Evolutionary conservation across 2,329 filamentous ascomycete species (phyloP).

Genomic region (Alternaria gansuensis): DNA sequence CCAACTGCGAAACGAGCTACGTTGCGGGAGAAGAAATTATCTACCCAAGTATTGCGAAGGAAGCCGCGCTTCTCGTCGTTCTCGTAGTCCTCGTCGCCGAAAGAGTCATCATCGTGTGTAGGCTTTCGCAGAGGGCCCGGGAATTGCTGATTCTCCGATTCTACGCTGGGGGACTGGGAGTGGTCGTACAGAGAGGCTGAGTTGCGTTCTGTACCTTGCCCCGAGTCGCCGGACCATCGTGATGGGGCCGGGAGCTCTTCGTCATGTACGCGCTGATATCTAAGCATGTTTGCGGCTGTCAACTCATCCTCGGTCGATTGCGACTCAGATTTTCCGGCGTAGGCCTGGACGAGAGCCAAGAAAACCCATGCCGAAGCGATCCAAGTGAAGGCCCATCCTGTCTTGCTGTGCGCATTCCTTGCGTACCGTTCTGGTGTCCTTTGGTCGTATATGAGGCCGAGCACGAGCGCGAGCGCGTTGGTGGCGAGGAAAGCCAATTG

Average conservation of each 20-base stretch:
- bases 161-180: conserved; percentile 68
- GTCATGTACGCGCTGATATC: conserved; percentile 52
- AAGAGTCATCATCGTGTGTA: conserved; percentile 58
- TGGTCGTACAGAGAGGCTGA: conserved; percentile 72
- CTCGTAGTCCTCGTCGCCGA: conserved; percentile 55
- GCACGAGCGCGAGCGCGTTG: conserved; percentile 54
- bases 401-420: conserved; percentile 85
- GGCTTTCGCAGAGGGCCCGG: conserved; percentile 50
- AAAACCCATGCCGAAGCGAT: conserved; percentile 74
- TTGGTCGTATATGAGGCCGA: conserved; percentile 70
- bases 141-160: conserved; percentile 54
- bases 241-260: conserved; percentile 35
- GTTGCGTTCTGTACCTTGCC: conserved; percentile 74
- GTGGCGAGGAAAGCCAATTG: conserved; percentile 66
- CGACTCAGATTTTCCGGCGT: conserved; percentile 60
- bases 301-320: conserved; percentile 30
- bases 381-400: conserved; percentile 85
- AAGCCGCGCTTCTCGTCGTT: conserved; percentile 58
- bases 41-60: conserved; percentile 58
- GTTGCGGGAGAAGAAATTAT: conserved; percentile 63
- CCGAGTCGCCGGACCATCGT: conserved; percentile 57
- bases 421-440: conserved; percentile 86
- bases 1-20: conserved; percentile 65
- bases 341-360: conserved; percentile 71
- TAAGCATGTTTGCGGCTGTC: conserved; percentile 50